Evolutionary conservation across 108 stramenopile species (phyloP).

Genomic region (Seminavis robusta): DNA sequence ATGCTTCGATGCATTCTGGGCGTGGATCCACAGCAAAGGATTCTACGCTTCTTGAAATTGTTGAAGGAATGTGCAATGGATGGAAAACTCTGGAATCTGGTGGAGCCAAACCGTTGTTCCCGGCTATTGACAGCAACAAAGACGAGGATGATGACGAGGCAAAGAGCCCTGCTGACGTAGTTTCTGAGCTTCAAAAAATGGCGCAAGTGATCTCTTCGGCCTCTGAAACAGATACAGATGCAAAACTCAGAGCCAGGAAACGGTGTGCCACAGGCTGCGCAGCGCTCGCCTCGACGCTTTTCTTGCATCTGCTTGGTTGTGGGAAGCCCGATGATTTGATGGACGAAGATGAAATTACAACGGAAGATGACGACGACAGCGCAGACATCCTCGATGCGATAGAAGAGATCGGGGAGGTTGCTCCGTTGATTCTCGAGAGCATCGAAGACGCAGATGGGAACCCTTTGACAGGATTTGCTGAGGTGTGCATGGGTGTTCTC

Average conservation of each 20-base stretch:
- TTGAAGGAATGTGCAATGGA: conserved; percentile 32
- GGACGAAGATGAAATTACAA: conserved; percentile 50
- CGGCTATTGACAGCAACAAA: background rate
- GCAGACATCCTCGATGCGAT: conserved; percentile 61
- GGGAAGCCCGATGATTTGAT: conserved; percentile 24
- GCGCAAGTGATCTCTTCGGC: conserved; percentile 12
- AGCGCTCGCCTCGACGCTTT: conserved; percentile 41
- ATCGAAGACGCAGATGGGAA: conserved; percentile 34
- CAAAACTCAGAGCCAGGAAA: conserved; percentile 36
- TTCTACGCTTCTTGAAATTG: conserved; percentile 17
- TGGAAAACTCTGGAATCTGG: conserved; percentile 38
- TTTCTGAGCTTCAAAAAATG: conserved; percentile 31
- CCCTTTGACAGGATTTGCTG: conserved; percentile 55
- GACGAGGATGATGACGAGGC: conserved; percentile 21
- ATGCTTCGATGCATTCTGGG: background rate
- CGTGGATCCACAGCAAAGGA: no score
- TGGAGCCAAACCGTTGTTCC: conserved; percentile 42
- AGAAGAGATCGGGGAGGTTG: conserved; percentile 45
- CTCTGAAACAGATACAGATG: no score
- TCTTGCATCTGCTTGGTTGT: conserved; percentile 53
- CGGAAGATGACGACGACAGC: conserved; percentile 56
- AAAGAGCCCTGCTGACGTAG: conserved; percentile 17
- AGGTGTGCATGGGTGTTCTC: conserved; percentile 59
- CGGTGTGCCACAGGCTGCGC: conserved; percentile 40
- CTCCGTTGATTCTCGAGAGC: conserved; percentile 16